Evolutionary conservation across 2,329 filamentous ascomycete genomes (phyloP).

Genomic region (Aureobasidium vineae): DNA sequence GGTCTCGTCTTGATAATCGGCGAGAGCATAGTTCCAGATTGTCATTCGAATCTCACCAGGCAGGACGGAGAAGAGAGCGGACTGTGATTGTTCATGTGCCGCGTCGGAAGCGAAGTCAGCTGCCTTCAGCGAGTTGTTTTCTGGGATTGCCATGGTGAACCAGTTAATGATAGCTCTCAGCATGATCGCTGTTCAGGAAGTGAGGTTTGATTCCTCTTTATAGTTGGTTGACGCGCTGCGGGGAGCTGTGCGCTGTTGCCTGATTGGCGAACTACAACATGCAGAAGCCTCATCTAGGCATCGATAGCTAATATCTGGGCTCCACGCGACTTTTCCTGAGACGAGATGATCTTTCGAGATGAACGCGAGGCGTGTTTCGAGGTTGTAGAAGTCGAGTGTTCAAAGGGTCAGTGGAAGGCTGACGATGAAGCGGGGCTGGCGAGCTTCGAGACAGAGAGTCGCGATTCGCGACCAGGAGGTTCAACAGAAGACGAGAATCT

Average conservation of each 20-base stretch:
- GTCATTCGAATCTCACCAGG: slow-evolving; percentile 37
- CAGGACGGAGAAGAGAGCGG: neutral
- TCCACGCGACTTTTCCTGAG: neutral
- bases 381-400: neutral
- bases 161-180: slow-evolving; percentile 8
- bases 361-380: neutral
- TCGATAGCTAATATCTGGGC: neutral
- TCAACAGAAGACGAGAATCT: neutral
- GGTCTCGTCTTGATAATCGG: slow-evolving; percentile 34
- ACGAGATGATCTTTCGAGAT: neutral
- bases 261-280: neutral
- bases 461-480: neutral
- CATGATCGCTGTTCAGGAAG: neutral
- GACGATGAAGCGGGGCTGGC: neutral
- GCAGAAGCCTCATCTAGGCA: neutral
- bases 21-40: slow-evolving; percentile 40
- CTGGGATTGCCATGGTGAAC: neutral
- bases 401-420: neutral
- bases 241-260: slow-evolving; percentile 4
- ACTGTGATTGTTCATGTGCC: slow-evolving; percentile 13
- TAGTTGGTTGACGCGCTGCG: neutral
- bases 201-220: neutral
- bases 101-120: neutral
- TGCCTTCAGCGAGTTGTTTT: neutral
- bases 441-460: neutral